Base-by-base conservation (phyloP, 2,329 filamentous ascomycete species). In the Paecilomyces dactylethromorphus region DNA sequence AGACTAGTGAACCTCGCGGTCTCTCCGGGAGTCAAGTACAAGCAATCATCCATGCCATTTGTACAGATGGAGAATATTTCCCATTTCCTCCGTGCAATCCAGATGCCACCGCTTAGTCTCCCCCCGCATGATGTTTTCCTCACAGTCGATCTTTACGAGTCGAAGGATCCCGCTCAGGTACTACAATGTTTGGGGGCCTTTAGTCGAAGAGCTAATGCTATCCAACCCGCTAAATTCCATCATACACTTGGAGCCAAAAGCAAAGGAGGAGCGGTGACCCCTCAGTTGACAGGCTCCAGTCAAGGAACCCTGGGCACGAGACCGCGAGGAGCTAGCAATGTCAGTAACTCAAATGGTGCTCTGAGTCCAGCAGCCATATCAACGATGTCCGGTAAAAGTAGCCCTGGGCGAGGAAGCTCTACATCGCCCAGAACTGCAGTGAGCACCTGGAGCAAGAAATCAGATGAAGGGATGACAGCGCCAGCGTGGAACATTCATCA, bases 31-130 rank as follows among this genome's bases (percentile, higher is more conserved):
- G 84, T 96, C 76, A 91, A 88, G 74, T 97, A 89, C 83, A 97
- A 97, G 78, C 82, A 88, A 71, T 96, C 92, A 0, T 78, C 86
- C 49, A 97, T 97, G 93, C 94, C 94, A 0, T 99, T 99, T 72
- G 93, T 97, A 49, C 94, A 99, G 76, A 97, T 97, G 92, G 94
- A 99, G 75, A 99, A 99, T 73, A 97, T 99, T 70, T 95, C 92
- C 3, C 91, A 96, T 71, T 99, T 97, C 77, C 85, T 99, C 57
- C 87, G 85, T 69, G 92, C 91, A 60, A 96, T 92, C 79, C 90
- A 96, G 75, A 80, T 84, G 55, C 85, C 90, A 26, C 94, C 94
- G 0, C 80, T 99, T 56, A 92, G 87, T 74, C 86, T 99, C 60
- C 92, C 91, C 59, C 87, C 92, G 53, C 94, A 99, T 79, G 94